Conservation (phyloP, 148 eudicot genomes). For the Silene latifolia region DNA sequence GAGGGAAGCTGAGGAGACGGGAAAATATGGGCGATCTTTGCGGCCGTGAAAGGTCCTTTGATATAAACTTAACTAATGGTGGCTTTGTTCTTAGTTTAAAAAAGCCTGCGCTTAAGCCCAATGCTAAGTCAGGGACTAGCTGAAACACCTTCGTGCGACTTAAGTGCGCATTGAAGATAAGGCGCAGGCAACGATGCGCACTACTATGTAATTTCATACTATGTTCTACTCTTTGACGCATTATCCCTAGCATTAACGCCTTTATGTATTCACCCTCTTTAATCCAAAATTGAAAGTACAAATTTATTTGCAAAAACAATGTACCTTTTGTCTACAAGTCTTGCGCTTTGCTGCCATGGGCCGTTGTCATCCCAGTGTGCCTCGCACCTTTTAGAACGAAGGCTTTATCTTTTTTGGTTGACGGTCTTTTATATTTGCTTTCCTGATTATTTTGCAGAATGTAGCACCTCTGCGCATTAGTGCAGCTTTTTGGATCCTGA, state of each 20-base stretch:
- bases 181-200: neutral
- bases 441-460: constrained; percentile 11
- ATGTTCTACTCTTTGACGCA: too few relatives aligned
- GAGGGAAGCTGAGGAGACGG: constrained; percentile 31
- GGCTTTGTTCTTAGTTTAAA: neutral
- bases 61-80: neutral
- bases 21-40: neutral
- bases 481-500: neutral
- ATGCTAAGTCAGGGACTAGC: neutral
- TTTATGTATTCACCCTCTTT: too few relatives aligned
- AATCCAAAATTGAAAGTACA: too few relatives aligned
- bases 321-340: neutral
- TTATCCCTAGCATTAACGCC: too few relatives aligned
- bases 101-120: neutral
- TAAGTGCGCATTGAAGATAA: neutral
- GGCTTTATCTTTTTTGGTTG: neutral
- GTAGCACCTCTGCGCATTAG: neutral
- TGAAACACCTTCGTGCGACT: neutral
- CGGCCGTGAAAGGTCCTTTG: constrained; percentile 18
- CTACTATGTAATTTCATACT: neutral
- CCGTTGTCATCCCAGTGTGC: neutral
- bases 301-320: too few relatives aligned
- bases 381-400: neutral
- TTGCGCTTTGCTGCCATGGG: neutral
- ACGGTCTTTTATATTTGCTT: too few relatives aligned